Conservation (phyloP, 139 green algal species). For the Chlorella sp. region DNA sequence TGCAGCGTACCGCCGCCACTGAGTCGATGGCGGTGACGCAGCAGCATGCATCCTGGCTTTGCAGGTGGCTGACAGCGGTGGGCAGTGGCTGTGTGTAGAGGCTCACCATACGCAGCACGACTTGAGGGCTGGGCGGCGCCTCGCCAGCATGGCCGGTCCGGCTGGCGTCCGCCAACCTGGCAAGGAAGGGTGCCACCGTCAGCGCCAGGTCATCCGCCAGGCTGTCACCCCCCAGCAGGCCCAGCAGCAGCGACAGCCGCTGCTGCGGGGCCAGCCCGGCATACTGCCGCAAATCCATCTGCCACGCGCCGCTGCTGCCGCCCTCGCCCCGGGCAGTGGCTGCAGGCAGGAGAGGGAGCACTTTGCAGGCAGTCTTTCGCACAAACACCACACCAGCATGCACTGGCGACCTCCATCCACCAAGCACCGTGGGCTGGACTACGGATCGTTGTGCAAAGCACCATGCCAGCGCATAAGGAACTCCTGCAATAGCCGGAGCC, state of each 20-base stretch:
- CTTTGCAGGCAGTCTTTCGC: too few species aligned
- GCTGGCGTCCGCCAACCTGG: neutral
- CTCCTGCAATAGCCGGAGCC: too few species aligned
- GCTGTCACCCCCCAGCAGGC: conserved; percentile 27
- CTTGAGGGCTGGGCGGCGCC: neutral
- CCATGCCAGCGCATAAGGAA: too few species aligned
- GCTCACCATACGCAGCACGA: conserved; percentile 20
- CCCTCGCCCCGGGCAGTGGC: neutral
- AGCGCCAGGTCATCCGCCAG: conserved; percentile 4
- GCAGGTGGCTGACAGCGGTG: neutral
- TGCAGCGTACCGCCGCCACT: neutral
- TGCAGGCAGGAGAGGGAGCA: neutral
- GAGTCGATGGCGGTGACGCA: too few species aligned
- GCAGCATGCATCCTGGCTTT: too few species aligned
- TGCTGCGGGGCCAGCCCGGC: neutral
- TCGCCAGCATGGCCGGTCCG: neutral
- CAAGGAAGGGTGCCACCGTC: conserved; percentile 30
- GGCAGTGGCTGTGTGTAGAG: neutral
- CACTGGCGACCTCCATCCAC: too few species aligned
- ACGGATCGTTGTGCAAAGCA: too few species aligned
- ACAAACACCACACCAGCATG: neutral
- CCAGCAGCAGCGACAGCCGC: conserved; percentile 30
- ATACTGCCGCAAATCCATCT: conserved; percentile 24
- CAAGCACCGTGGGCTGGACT: too few species aligned
- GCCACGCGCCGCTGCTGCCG: conserved; percentile 11